Base-by-base conservation (phyloP, 2,329 filamentous ascomycete species). In the Aspergillus sp. region DNA sequence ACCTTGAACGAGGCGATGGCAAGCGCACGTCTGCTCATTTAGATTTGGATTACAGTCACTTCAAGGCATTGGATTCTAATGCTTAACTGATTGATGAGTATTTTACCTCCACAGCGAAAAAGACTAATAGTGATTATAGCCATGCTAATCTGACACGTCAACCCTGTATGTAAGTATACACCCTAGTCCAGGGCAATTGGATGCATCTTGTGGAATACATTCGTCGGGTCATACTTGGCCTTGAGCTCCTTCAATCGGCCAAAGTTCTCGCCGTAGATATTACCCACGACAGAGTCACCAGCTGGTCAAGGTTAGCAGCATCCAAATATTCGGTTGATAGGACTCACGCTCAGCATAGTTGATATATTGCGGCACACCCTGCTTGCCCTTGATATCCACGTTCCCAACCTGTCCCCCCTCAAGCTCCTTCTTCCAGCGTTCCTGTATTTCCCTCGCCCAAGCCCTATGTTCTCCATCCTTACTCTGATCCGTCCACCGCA, bases 241-340 rank as follows among this genome's bases (percentile, higher is more conserved):
- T 82, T 82, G 41, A 82, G 63, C 5, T 65, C 62, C 60, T 76
- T 73, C 45, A 82, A 62, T 7, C 73, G 66, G 3, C 63, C 61
- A 40, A 77, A 75, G 55, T 81, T 80, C 12, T 70, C 70, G 2
- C 79, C 80, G 61, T 80, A 81, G 41, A 80, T 75, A 50, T 78
- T 76, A 3, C 56, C 54, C 12, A 74, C 68, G 4, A 65, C 64
- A 1, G 63, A 63, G 51, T 73, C 69, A 19, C 71, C 71, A 4
- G 72, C 72, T 74, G 27, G 31, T 9, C 1, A n/a, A 12, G 40
- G 53, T 69, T 27, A 66, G 55, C 27, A 54, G 9, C 2, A 11
- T 4, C 4, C 33, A 35, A 12, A 17, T 6, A 27, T 15, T 15
- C 4, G 14, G 17, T 9, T n/a, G 35, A 6, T 5, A 8, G 1